These are phyloP conservation scores for Pterula multifida DNA, from an alignment of 1,284 basidiomycete species.

Conservation along the genomic window DNA sequence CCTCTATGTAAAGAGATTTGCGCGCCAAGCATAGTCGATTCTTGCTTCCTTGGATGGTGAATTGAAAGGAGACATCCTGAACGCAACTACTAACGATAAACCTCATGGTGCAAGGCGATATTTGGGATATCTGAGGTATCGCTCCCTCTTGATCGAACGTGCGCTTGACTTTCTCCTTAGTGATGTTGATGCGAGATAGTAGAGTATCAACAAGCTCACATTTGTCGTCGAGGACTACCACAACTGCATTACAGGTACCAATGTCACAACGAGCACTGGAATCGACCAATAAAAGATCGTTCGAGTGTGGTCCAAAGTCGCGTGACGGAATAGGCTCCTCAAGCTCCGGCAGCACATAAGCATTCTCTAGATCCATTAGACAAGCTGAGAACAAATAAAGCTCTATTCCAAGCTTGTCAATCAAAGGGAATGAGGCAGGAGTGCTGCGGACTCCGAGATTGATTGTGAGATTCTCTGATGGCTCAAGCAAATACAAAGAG, in stretches of 20 bases:
- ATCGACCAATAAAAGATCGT: background rate
- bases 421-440: slow-evolving; percentile 10
- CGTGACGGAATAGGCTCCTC: slow-evolving; percentile 9
- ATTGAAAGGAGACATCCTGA: slow-evolving; percentile 21
- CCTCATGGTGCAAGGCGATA: slow-evolving; percentile 21
- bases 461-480: slow-evolving; percentile 14
- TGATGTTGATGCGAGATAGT: slow-evolving; percentile 15
- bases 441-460: slow-evolving; percentile 18
- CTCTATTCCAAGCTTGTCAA: slow-evolving; percentile 15
- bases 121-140: slow-evolving; percentile 14
- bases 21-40: slow-evolving; percentile 17
- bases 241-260: slow-evolving; percentile 10
- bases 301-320: background rate
- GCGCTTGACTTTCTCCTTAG: slow-evolving; percentile 12
- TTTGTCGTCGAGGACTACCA: slow-evolving; percentile 20
- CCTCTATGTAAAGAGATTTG: slow-evolving; percentile 20
- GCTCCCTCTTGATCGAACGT: slow-evolving; percentile 14
- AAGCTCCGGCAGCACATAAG: slow-evolving; percentile 18
- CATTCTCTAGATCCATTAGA: slow-evolving; percentile 18
- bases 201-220: slow-evolving; percentile 17
- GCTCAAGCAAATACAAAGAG: slow-evolving; percentile 16
- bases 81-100: slow-evolving; percentile 16
- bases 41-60: slow-evolving; percentile 19
- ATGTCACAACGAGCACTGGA: slow-evolving; percentile 8
- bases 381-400: slow-evolving; percentile 19